These are phyloP conservation scores for Kwoniella europaea DNA, from an alignment of 768 basidiomycete species.

Conservation along the genomic window DNA sequence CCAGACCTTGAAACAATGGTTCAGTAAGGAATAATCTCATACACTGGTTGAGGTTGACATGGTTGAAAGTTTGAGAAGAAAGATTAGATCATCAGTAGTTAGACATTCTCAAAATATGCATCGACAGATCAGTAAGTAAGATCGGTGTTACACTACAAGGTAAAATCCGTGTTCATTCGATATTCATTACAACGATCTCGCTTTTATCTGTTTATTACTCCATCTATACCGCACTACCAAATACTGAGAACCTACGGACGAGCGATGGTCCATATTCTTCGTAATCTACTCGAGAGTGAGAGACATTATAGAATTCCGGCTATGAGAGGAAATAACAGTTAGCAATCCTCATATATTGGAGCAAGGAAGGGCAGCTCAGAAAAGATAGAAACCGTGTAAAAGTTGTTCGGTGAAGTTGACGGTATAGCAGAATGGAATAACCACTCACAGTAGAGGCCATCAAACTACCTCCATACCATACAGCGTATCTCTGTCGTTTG, in stretches of 20 bases:
- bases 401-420: too few relatives aligned
- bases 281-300: slow-evolving; percentile 92
- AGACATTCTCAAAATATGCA: too few relatives aligned
- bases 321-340: slow-evolving; percentile 51
- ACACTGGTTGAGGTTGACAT: neutral
- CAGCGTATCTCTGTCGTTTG: slow-evolving; percentile 94
- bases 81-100: too few relatives aligned
- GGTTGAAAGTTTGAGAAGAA: too few relatives aligned
- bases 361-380: neutral
- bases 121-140: too few relatives aligned
- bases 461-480: slow-evolving; percentile 97
- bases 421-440: neutral
- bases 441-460: slow-evolving; percentile 82
- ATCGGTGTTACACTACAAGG: neutral
- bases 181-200: slow-evolving; percentile 24
- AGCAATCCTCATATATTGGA: slow-evolving; percentile 17
- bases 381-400: too few relatives aligned
- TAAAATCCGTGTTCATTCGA: slow-evolving; percentile 6
- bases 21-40: neutral
- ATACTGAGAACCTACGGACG: slow-evolving; percentile 57
- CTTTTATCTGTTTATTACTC: neutral
- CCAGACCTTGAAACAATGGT: slow-evolving; percentile 4
- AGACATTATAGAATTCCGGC: slow-evolving; percentile 94
- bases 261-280: slow-evolving; percentile 58
- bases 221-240: slow-evolving; percentile 52